phyloP scores from a whole-genome alignment of 768 basidiomycete genomes.

The Suillus subaureus region DNA sequence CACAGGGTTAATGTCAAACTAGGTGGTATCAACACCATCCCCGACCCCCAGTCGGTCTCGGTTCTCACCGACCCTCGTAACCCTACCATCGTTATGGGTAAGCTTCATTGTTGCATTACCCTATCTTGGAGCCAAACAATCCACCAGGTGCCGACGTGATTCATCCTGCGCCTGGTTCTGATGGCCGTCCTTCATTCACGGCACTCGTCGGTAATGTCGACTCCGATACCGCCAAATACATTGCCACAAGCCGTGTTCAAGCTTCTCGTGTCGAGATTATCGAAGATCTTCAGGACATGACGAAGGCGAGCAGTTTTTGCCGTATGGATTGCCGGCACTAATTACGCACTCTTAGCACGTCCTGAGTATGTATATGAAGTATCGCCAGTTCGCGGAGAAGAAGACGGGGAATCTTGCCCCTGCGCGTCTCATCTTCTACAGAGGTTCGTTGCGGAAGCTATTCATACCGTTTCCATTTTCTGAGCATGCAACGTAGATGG shows the following conservation, averaged over 20 bases:
- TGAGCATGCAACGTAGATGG: slow-evolving; percentile 40
- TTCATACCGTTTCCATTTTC: slow-evolving; percentile 1
- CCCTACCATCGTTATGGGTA: slow-evolving; percentile 82
- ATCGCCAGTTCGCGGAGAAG: slow-evolving; percentile 58
- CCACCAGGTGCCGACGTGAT: slow-evolving; percentile 75
- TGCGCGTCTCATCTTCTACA: slow-evolving; percentile 75
- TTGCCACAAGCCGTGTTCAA: slow-evolving; percentile 64
- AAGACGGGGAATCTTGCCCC: slow-evolving; percentile 46
- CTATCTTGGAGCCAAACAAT: neutral
- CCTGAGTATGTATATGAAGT: slow-evolving; percentile 57
- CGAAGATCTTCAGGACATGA: slow-evolving; percentile 67
- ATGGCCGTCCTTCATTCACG: slow-evolving; percentile 81
- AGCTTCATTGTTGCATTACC: slow-evolving; percentile 14
- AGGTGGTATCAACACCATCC: slow-evolving; percentile 81
- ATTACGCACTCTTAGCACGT: slow-evolving; percentile 43
- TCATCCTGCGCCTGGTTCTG: slow-evolving; percentile 79
- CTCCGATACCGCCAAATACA: slow-evolving; percentile 72
- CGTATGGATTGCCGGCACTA: slow-evolving; percentile 12
- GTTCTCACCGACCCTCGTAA: slow-evolving; percentile 68
- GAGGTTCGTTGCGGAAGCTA: slow-evolving; percentile 45
- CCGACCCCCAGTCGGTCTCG: slow-evolving; percentile 65
- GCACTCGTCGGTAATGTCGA: slow-evolving; percentile 82
- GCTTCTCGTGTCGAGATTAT: slow-evolving; percentile 76
- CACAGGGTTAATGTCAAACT: slow-evolving; percentile 80
- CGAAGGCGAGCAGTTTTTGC: slow-evolving; percentile 40